Percentiles rank a stretch among this genome's conserved stretches.
Conservation (phyloP, 2,329 filamentous ascomycete species). For the Claviceps humidiphila region DNA sequence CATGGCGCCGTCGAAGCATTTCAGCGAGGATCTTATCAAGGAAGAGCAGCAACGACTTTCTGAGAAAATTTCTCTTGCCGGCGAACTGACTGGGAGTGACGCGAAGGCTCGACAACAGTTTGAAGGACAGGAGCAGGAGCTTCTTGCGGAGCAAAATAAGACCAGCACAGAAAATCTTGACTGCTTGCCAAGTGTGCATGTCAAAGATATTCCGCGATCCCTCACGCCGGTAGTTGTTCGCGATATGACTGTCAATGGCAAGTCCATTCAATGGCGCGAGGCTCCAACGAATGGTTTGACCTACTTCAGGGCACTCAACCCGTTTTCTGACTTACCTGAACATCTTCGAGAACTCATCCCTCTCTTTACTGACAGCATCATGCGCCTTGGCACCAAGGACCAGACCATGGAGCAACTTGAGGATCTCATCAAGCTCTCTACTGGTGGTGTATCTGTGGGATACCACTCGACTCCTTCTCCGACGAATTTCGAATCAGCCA, state of each 20-base stretch:
- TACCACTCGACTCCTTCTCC: conserved; percentile 77
- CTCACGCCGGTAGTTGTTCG: conserved; percentile 48
- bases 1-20: conserved; percentile 75
- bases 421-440: conserved; percentile 91
- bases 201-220: conserved; percentile 73
- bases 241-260: conserved; percentile 51
- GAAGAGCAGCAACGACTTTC: conserved; percentile 69
- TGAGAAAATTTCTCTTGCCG: conserved; percentile 57
- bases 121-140: conserved; percentile 62
- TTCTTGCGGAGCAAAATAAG: conserved; percentile 72
- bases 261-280: conserved; percentile 77
- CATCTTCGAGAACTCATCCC: conserved; percentile 77
- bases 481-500: conserved; percentile 52
- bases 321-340: conserved; percentile 64
- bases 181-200: conserved; percentile 75
- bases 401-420: conserved; percentile 91
- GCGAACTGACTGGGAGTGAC: conserved; percentile 54
- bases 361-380: conserved; percentile 81
- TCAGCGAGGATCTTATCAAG: conserved; percentile 56
- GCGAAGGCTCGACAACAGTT: conserved; percentile 59
- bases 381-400: conserved; percentile 80
- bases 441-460: conserved; percentile 74
- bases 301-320: conserved; percentile 84
- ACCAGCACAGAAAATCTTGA: conserved; percentile 75
- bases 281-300: conserved; percentile 91